A percentile compares a stretch with the other conserved stretches of the same genome.
Conservation (phyloP, 768 basidiomycete genomes). For the Ramaria sp. region DNA sequence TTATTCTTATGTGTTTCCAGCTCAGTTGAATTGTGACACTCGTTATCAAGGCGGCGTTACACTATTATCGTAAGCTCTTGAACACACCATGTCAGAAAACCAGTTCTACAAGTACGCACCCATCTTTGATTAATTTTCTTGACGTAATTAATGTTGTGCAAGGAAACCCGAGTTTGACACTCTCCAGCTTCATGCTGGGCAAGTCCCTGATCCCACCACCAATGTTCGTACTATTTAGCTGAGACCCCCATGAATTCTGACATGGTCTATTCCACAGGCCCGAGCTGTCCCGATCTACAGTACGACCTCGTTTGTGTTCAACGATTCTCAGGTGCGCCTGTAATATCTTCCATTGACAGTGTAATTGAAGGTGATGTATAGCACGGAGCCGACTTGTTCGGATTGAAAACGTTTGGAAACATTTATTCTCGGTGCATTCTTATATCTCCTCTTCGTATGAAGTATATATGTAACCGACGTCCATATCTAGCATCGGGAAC, state of each 20-base stretch:
- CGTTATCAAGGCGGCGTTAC: too few species aligned
- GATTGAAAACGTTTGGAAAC: slow-evolving; percentile 44
- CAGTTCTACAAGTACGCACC: slow-evolving; percentile 12
- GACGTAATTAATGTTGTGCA: background rate
- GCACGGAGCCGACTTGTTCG: slow-evolving; percentile 69
- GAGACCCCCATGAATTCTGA: background rate
- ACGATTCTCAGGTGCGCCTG: slow-evolving; percentile 46
- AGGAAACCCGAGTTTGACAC: slow-evolving; percentile 66
- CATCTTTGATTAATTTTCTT: background rate
- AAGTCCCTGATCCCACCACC: slow-evolving; percentile 49
- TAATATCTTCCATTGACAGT: background rate
- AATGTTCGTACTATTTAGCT: slow-evolving; percentile 25
- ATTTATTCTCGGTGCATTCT: slow-evolving; percentile 39
- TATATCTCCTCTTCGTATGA: background rate
- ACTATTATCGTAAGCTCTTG: too few species aligned
- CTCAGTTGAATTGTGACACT: too few species aligned
- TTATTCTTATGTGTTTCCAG: too few species aligned
- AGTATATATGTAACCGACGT: background rate
- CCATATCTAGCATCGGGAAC: slow-evolving; percentile 40
- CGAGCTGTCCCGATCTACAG: slow-evolving; percentile 75
- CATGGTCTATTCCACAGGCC: slow-evolving; percentile 19
- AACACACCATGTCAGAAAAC: slow-evolving; percentile 5
- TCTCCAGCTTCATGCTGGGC: slow-evolving; percentile 70
- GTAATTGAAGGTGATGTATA: slow-evolving; percentile 14
- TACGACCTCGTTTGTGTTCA: slow-evolving; percentile 62